Percentiles rank a stretch among this genome's conserved stretches.
These are phyloP conservation scores for Xylaria sp. DNA, from an alignment of 495 filamentous ascomycete genomes.

Conservation along the genomic window DNA sequence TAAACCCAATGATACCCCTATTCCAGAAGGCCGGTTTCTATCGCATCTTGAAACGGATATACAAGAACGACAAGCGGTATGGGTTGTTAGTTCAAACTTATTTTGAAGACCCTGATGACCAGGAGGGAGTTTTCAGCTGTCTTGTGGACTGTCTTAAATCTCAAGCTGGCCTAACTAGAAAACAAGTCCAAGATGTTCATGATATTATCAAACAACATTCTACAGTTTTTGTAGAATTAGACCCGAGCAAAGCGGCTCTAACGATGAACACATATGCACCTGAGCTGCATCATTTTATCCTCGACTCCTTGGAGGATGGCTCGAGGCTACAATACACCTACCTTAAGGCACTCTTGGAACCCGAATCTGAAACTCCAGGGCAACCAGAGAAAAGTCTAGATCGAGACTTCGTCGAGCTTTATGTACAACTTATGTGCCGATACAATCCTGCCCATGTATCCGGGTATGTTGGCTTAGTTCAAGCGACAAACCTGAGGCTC, in stretches of 20 bases:
- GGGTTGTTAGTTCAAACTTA: slow-evolving; percentile 79
- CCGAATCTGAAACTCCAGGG: slow-evolving; percentile 53
- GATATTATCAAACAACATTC: slow-evolving; percentile 73
- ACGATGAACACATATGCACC: slow-evolving; percentile 72
- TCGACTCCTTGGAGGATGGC: slow-evolving; percentile 69
- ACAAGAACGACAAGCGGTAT: slow-evolving; percentile 80
- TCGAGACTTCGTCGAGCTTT: slow-evolving; percentile 75
- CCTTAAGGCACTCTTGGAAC: slow-evolving; percentile 79
- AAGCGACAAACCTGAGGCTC: slow-evolving; percentile 79
- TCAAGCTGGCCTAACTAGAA: slow-evolving; percentile 71
- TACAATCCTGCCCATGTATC: slow-evolving; percentile 84
- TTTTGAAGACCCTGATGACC: slow-evolving; percentile 83
- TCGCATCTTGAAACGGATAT: slow-evolving; percentile 91
- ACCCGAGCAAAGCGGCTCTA: slow-evolving; percentile 71
- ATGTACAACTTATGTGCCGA: slow-evolving; percentile 87
- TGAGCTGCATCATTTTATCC: slow-evolving; percentile 72
- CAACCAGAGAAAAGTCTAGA: slow-evolving; percentile 46
- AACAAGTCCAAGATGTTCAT: slow-evolving; percentile 77
- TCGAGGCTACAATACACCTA: slow-evolving; percentile 76
- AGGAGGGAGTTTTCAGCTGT: slow-evolving; percentile 74
- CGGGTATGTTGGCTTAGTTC: slow-evolving; percentile 79
- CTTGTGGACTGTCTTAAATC: slow-evolving; percentile 81
- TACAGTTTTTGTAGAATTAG: slow-evolving; percentile 69
- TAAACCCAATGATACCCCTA: slow-evolving; percentile 73
- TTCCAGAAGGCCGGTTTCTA: slow-evolving; percentile 86